Evolutionary conservation across 108 stramenopile species (phyloP), one percentile per base, ranked within the genome.

Genomic region (Hondaea fermentalgiana): DNA sequence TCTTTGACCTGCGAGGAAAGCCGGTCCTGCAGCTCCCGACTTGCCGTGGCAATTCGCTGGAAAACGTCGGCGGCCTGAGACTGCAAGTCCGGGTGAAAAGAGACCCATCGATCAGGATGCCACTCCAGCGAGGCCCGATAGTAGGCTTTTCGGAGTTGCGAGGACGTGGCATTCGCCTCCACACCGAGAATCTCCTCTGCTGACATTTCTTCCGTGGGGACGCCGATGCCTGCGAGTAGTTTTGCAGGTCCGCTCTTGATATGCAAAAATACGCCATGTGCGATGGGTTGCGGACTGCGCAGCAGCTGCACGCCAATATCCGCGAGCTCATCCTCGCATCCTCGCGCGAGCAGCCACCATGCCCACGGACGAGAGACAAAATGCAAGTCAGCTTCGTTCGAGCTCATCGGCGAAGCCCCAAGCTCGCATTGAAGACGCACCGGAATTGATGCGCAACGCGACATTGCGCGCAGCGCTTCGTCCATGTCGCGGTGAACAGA

Each of bases 91-190:
- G 76, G 76, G 51, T 83, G 76, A 1, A 83, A 83, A 8, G 76
- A 83, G 51, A 83, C 76, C 76, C 76, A 83, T 12, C 76, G 45
- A 28, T 83, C 76, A 10, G 76, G 76, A 35, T 83, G 76, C 76
- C 76, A 83, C 4, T 83, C 76, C 51, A 83, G 49, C 6, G 76
- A 83, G 8, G 76, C 76, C 43, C 76, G 76, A 83, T 83, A 28
- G 51, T 83, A 83, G 8, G 76, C 76, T 45, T 83, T 83, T 55
- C 51, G 45, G 6, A 83, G 45, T 23, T 83, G 17, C 49, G 76
- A 83, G 45, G 17, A 21, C 23, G 76, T 83, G 16, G 51, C 76
- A 35, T 83, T 53, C 6, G 45, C 76, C 6, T 12, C 17, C 19
- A 83, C 28, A 6, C 51, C 49, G 25, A 83, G 51, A 23, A 83